phyloP scores from a whole-genome alignment of 1,284 basidiomycete species.

The Trichosporon asahii region DNA sequence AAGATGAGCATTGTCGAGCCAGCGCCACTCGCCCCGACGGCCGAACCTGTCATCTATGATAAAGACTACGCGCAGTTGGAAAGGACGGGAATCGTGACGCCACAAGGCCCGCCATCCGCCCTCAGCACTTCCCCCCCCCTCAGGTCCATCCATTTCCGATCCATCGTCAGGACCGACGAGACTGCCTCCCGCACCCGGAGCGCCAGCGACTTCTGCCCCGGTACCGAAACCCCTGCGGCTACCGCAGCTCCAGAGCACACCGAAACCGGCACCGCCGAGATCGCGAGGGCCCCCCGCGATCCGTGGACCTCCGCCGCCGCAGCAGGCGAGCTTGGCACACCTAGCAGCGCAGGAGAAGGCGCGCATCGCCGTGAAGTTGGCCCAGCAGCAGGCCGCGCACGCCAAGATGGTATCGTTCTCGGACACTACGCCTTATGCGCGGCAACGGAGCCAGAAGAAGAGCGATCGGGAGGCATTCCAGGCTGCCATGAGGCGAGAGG shows the following conservation, averaged over 20 bases:
- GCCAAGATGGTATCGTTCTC: neutral
- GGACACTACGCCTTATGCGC: neutral
- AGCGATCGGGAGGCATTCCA: slow-evolving; percentile 3
- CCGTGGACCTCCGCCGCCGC: no score
- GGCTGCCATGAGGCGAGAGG: neutral
- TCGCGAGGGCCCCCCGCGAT: no score
- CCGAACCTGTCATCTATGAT: neutral
- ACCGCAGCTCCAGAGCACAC: no score
- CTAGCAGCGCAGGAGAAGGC: neutral
- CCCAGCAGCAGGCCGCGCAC: neutral
- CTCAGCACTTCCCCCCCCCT: neutral
- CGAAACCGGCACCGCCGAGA: no score
- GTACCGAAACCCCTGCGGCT: no score
- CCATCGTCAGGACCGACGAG: no score
- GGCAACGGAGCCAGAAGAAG: neutral
- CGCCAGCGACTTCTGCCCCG: no score
- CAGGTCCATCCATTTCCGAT: no score
- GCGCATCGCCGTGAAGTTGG: neutral
- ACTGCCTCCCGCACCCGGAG: no score
- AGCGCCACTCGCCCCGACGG: neutral
- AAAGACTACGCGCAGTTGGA: slow-evolving; percentile 1
- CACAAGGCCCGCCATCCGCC: neutral
- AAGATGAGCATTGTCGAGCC: neutral
- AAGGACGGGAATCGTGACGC: neutral
- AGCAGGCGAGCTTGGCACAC: neutral